A percentile compares a stretch with the other conserved stretches of the same genome.
These are phyloP conservation scores for Starmerella gropengiesseri DNA, from an alignment of 805 yeast species.

Conservation along the genomic window DNA sequence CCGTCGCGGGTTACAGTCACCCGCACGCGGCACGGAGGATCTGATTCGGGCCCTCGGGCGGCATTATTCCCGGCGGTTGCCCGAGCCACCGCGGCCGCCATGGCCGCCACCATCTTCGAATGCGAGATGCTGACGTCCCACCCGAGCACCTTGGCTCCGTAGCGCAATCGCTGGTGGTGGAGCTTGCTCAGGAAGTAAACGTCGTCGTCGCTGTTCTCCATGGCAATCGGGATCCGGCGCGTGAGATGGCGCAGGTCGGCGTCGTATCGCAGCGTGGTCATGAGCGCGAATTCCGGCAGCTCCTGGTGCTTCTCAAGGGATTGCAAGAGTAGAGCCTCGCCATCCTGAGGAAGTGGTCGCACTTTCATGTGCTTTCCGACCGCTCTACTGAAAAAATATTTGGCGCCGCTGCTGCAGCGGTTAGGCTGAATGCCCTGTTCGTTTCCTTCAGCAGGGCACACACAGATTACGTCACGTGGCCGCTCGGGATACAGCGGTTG, in stretches of 20 bases:
- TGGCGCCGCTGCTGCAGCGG: too few relatives aligned
- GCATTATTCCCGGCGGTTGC: too few relatives aligned
- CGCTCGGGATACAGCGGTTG: too few relatives aligned
- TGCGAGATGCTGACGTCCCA: constrained; percentile 38
- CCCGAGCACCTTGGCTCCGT: constrained; percentile 45
- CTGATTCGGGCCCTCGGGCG: too few relatives aligned
- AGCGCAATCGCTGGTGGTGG: constrained; percentile 51
- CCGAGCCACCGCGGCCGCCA: constrained; percentile 25
- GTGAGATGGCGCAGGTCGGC: constrained; percentile 38
- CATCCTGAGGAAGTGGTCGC: constrained; percentile 17
- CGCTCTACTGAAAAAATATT: too few relatives aligned
- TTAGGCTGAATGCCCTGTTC: too few relatives aligned
- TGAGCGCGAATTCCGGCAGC: constrained; percentile 38
- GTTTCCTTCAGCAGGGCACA: too few relatives aligned
- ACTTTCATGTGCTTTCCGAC: constrained; percentile 17
- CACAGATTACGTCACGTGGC: too few relatives aligned
- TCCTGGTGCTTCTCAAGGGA: neutral
- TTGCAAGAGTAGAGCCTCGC: constrained; percentile 9
- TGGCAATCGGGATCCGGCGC: constrained; percentile 23
- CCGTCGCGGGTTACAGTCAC: constrained; percentile 35
- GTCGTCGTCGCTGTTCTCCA: constrained; percentile 25
- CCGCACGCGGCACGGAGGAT: constrained; percentile 39
- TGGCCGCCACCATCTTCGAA: constrained; percentile 34
- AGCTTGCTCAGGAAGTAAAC: constrained; percentile 52
- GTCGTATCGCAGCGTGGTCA: constrained; percentile 69